Percentiles rank a stretch among this genome's conserved stretches.
phyloP scores from a whole-genome alignment of 2,329 filamentous ascomycete genomes.

The Aspergillus neotritici region DNA sequence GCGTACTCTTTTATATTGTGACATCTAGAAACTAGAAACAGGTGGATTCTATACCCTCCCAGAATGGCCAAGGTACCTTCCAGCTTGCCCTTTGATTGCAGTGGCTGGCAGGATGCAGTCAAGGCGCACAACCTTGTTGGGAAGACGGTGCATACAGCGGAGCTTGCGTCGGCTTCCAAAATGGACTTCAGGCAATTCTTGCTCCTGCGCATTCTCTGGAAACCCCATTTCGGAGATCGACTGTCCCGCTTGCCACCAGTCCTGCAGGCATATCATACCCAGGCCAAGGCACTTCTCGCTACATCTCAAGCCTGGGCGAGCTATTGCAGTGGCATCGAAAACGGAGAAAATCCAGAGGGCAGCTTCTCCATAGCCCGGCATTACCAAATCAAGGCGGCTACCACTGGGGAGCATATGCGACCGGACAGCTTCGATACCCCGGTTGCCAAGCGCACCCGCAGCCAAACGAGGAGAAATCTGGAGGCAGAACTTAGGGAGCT shows the following conservation, averaged over 20 bases:
- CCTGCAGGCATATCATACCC: not conserved
- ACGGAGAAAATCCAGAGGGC: not conserved
- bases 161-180: slow-evolving; percentile 6
- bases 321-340: slow-evolving; percentile 1
- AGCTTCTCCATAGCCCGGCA: slow-evolving; percentile 5
- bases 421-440: slow-evolving; percentile 3
- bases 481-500: no score
- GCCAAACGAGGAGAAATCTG: not conserved
- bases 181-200: slow-evolving; percentile 2
- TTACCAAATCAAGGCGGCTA: slow-evolving; percentile 4
- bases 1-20: no score
- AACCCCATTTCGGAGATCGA: not conserved
- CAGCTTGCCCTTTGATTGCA: not conserved
- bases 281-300: not conserved
- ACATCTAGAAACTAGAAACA: no score
- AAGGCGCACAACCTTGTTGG: not conserved
- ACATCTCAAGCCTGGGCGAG: not conserved
- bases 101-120: not conserved
- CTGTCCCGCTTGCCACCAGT: not conserved
- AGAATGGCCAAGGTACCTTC: not conserved
- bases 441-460: slow-evolving; percentile 6
- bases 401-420: not conserved
- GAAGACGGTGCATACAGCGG: slow-evolving; percentile 1
- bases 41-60: no score
- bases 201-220: slow-evolving; percentile 7